Percentiles rank a stretch among this genome's conserved stretches.
Conservation (phyloP, 208 protist genomes). For the Trypanosoma melophagium region DNA sequence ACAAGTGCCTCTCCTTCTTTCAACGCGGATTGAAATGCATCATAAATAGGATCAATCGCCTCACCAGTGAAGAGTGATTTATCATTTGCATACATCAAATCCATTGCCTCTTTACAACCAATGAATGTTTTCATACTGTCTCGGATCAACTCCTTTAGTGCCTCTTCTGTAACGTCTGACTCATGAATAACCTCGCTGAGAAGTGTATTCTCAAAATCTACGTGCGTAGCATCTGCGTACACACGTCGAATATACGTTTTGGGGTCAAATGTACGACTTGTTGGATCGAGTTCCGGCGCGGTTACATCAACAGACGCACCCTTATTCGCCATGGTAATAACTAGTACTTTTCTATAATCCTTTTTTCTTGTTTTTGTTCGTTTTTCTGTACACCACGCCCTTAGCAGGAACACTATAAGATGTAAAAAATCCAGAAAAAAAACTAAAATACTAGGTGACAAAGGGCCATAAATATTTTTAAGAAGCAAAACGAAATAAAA, state of each 20-base stretch:
- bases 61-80: conserved; percentile 78
- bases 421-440: neutral
- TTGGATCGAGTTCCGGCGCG: conserved; percentile 47
- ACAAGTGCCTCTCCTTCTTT: conserved; percentile 56
- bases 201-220: conserved; percentile 48
- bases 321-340: neutral
- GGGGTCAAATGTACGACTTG: conserved; percentile 72
- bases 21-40: conserved; percentile 45
- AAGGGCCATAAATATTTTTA: neutral
- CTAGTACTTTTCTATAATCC: neutral
- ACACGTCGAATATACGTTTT: conserved; percentile 62
- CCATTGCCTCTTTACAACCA: conserved; percentile 79
- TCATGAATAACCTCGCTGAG: conserved; percentile 40
- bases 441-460: neutral
- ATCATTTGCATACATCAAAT: conserved; percentile 68
- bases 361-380: neutral
- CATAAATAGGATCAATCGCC: conserved; percentile 64
- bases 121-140: conserved; percentile 86
- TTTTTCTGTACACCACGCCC: neutral
- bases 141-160: conserved; percentile 78
- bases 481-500: neutral
- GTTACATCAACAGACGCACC: neutral
- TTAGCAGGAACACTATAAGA: neutral
- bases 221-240: conserved; percentile 44
- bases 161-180: conserved; percentile 43